Evolutionary conservation across 1,139 yeast species (phyloP).

Genomic region (Blastobotrys arbuscula): DNA sequence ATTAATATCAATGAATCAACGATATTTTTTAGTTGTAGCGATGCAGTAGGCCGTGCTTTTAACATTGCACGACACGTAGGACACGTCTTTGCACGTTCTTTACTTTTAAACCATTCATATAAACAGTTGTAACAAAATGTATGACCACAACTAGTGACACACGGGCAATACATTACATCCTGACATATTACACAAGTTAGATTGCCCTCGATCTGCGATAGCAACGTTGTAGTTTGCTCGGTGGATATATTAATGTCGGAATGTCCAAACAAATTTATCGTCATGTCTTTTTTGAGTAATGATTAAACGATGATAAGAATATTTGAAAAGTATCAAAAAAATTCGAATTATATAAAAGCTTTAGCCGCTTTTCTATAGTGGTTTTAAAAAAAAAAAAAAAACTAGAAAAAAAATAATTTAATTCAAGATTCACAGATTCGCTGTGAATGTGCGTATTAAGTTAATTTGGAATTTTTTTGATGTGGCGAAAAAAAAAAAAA

Average conservation of each 20-base stretch:
- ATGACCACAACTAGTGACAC: conserved; percentile 34
- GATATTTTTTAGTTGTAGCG: conserved; percentile 18
- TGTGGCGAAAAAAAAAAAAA: too few species aligned
- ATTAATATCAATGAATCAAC: conserved; percentile 15
- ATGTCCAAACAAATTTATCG: background rate
- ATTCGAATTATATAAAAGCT: too few species aligned
- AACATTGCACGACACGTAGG: conserved; percentile 26
- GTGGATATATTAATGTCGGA: background rate
- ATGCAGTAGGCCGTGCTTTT: conserved; percentile 20
- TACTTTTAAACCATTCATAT: conserved; percentile 26
- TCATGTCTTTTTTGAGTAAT: background rate
- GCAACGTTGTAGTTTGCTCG: background rate
- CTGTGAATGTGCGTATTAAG: too few species aligned
- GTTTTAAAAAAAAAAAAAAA: too few species aligned
- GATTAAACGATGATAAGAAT: too few species aligned
- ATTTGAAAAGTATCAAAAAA: too few species aligned
- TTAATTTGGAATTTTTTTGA: too few species aligned
- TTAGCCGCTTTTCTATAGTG: too few species aligned
- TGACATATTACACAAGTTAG: conserved; percentile 34
- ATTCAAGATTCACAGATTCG: too few species aligned
- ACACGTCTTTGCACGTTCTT: conserved; percentile 20
- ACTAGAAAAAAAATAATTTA: too few species aligned
- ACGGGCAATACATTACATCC: conserved; percentile 32
- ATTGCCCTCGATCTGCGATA: conserved; percentile 11
- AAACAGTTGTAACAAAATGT: conserved; percentile 32